Evolutionary conservation across 495 filamentous ascomycete species (phyloP).

Genomic region (Hyaloscypha finlandica): DNA sequence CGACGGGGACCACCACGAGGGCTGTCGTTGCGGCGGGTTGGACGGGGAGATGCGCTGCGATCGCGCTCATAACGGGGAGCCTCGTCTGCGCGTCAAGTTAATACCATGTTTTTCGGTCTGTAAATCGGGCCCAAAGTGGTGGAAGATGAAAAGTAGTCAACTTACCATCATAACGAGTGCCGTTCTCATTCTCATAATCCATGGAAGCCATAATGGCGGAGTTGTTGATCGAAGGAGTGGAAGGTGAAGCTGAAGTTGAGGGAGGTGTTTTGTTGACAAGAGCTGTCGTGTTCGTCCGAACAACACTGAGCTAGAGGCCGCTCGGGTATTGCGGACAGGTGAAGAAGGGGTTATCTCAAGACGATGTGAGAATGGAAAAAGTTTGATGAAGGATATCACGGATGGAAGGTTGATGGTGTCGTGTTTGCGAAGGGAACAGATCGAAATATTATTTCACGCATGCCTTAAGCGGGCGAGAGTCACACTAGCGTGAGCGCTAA

Average conservation of each 20-base stretch:
- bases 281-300: conserved; percentile 28
- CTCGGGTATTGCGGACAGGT: conserved; percentile 30
- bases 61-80: conserved; percentile 73
- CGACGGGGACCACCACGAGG: conserved; percentile 72
- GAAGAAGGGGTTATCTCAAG: conserved; percentile 13
- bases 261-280: conserved; percentile 15
- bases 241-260: conserved; percentile 22
- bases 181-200: conserved; percentile 85
- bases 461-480: background rate
- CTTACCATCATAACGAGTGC: conserved; percentile 80
- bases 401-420: conserved; percentile 5
- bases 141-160: background rate
- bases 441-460: background rate
- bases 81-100: conserved; percentile 58
- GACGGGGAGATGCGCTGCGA: conserved; percentile 91
- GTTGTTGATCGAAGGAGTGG: conserved; percentile 19
- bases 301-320: conserved; percentile 14
- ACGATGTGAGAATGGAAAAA: conserved; percentile 14
- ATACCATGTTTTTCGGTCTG: conserved; percentile 23
- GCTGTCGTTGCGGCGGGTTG: conserved; percentile 64
- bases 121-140: background rate
- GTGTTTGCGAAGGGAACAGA: conserved; percentile 1
- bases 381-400: conserved; percentile 16
- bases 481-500: background rate
- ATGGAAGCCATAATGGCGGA: conserved; percentile 56